Conservation (phyloP, 2,329 filamentous ascomycete species). For the Lanzia echinophila region DNA sequence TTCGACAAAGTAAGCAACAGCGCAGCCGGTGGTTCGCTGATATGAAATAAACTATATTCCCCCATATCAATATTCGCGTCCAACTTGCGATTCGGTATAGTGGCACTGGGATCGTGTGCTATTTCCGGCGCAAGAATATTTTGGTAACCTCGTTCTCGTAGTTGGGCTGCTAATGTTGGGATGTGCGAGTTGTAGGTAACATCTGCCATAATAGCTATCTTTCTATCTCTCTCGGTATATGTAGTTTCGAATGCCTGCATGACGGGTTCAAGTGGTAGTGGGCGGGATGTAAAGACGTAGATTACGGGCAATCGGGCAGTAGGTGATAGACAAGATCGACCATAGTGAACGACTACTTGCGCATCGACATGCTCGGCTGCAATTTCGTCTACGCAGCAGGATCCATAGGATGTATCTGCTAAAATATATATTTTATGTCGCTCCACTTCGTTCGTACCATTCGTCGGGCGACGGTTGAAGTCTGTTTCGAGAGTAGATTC, state of each 20-base stretch:
- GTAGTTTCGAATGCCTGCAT: slow-evolving; percentile 55
- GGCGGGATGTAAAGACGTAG: slow-evolving; percentile 77
- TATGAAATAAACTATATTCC: slow-evolving; percentile 69
- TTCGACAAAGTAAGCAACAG: slow-evolving; percentile 83
- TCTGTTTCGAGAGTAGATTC: slow-evolving; percentile 14
- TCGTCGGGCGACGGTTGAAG: slow-evolving; percentile 14
- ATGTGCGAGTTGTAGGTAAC: slow-evolving; percentile 80
- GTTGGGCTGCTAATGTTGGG: slow-evolving; percentile 43
- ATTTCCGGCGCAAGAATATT: slow-evolving; percentile 64
- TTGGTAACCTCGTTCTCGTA: slow-evolving; percentile 61
- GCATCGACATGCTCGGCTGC: slow-evolving; percentile 90
- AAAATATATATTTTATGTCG: slow-evolving; percentile 62
- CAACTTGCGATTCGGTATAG: slow-evolving; percentile 72
- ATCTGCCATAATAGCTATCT: slow-evolving; percentile 79
- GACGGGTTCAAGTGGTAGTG: slow-evolving; percentile 55
- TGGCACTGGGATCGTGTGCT: slow-evolving; percentile 68
- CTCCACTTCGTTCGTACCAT: background rate
- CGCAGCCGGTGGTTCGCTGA: slow-evolving; percentile 72
- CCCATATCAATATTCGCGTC: slow-evolving; percentile 34
- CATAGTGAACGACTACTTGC: slow-evolving; percentile 90
- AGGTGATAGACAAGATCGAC: slow-evolving; percentile 83
- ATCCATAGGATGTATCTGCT: slow-evolving; percentile 92
- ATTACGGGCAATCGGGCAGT: slow-evolving; percentile 82
- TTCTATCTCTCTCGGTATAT: slow-evolving; percentile 53
- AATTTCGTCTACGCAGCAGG: slow-evolving; percentile 95